phyloP scores from a whole-genome alignment of 2,329 filamentous ascomycete species.

The Claviceps sp. region DNA sequence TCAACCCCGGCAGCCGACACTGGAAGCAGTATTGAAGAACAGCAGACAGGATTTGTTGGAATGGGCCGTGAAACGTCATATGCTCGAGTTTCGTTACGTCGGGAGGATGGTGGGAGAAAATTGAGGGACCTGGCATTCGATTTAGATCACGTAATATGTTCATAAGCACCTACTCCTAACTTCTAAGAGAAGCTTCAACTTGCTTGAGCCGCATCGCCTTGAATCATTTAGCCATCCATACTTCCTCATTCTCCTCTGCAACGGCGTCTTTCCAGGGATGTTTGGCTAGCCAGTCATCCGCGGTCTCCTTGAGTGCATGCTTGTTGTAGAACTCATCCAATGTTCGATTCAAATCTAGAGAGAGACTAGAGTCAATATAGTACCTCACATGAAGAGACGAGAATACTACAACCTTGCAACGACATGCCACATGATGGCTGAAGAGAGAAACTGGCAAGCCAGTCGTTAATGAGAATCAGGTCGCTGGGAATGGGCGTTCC shows the following conservation, averaged over 20 bases:
- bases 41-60: neutral
- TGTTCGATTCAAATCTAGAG: constrained; percentile 5
- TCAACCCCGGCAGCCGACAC: no score
- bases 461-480: no score
- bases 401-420: no score
- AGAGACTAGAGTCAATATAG: no score
- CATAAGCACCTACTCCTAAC: neutral
- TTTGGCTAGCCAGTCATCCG: constrained; percentile 2
- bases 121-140: neutral
- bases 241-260: constrained; percentile 5
- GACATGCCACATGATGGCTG: no score
- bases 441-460: no score
- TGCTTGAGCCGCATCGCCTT: neutral
- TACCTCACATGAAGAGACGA: no score
- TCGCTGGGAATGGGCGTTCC: no score
- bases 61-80: neutral
- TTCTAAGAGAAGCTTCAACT: neutral
- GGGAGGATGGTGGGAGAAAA: neutral
- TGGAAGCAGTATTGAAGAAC: no score
- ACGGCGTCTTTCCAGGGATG: constrained; percentile 7
- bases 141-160: neutral
- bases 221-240: neutral
- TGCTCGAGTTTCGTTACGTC: neutral
- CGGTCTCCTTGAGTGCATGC: constrained; percentile 2
- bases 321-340: constrained; percentile 7